Evolutionary conservation across 768 basidiomycete species (phyloP).

Genomic region (Tylopilus vinaceipallidus): DNA sequence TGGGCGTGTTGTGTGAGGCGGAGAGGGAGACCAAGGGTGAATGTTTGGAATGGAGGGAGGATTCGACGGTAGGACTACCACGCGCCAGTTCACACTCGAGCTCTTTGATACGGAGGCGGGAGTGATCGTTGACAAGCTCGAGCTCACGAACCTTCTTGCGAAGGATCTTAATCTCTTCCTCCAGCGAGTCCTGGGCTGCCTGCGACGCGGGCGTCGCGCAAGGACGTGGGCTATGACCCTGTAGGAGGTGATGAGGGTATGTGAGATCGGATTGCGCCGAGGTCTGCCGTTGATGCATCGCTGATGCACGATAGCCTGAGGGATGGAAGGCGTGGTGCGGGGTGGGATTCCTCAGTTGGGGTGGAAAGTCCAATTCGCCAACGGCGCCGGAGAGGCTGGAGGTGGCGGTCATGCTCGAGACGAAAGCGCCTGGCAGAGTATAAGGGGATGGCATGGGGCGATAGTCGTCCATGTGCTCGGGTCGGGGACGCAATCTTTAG

Average conservation of each 20-base stretch:
- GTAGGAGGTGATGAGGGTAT: conserved; percentile 16
- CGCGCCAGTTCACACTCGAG: conserved; percentile 46
- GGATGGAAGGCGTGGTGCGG: conserved; percentile 29
- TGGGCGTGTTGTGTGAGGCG: conserved; percentile 31
- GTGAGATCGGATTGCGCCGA: conserved; percentile 21
- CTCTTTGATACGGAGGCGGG: conserved; percentile 44
- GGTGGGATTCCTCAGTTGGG: conserved; percentile 30
- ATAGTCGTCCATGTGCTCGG: conserved; percentile 42
- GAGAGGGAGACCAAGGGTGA: conserved; percentile 15
- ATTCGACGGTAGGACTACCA: conserved; percentile 23
- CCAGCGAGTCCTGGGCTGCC: conserved; percentile 24
- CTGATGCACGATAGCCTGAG: conserved; percentile 22
- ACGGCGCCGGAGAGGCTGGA: conserved; percentile 63
- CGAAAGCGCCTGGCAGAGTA: conserved; percentile 33
- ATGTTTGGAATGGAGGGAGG: conserved; percentile 20
- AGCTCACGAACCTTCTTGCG: conserved; percentile 60
- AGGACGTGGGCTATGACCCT: conserved; percentile 18
- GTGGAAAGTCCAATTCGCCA: conserved; percentile 47
- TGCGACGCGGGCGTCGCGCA: conserved; percentile 16
- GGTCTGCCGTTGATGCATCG: conserved; percentile 24
- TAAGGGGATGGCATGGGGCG: conserved; percentile 31
- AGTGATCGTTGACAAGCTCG: conserved; percentile 56
- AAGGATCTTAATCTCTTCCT: conserved; percentile 55
- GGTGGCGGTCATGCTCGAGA: conserved; percentile 44
- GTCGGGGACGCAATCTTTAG: conserved; percentile 30